Percentiles rank a stretch among this genome's conserved stretches.
Conservation (phyloP, 176 grass and related monocot species). For the Thalia dealbata region DNA sequence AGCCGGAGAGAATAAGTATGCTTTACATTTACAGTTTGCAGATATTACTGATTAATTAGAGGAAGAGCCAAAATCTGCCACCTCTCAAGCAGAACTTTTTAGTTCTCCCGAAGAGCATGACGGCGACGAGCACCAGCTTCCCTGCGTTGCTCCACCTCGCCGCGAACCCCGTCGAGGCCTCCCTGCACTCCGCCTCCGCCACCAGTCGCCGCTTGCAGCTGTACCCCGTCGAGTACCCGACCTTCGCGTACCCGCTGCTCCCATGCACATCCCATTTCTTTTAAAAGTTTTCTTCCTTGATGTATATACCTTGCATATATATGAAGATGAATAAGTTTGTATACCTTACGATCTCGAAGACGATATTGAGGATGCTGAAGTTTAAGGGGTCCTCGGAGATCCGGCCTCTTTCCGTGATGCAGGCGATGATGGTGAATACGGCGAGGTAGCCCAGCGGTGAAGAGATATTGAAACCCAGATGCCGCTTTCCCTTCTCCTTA, state of each 20-base stretch:
- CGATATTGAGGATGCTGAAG: conserved; percentile 13
- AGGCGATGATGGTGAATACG: conserved; percentile 2
- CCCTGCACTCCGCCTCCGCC: conserved; percentile 33
- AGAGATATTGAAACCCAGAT: background rate
- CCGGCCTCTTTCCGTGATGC: conserved; percentile 1
- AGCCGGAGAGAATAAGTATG: no score
- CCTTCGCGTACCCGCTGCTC: no score
- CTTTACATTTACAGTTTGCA: no score
- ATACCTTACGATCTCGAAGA: conserved; percentile 9
- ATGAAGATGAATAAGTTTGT: background rate
- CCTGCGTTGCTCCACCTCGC: conserved; percentile 63
- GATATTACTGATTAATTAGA: no score
- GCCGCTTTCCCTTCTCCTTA: background rate
- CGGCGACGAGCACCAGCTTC: conserved; percentile 52
- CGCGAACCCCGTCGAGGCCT: conserved; percentile 50
- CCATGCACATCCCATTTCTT: no score
- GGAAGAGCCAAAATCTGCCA: conserved; percentile 41
- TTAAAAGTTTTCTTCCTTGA: no score
- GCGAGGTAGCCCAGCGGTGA: background rate
- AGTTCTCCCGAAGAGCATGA: conserved; percentile 80
- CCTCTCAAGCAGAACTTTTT: conserved; percentile 52
- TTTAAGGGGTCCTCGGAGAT: conserved; percentile 9
- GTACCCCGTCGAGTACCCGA: no score
- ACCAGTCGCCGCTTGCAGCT: no score
- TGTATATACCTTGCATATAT: no score